Conservation (phyloP, 306 rosid species). For the Canavalia gladiata region DNA sequence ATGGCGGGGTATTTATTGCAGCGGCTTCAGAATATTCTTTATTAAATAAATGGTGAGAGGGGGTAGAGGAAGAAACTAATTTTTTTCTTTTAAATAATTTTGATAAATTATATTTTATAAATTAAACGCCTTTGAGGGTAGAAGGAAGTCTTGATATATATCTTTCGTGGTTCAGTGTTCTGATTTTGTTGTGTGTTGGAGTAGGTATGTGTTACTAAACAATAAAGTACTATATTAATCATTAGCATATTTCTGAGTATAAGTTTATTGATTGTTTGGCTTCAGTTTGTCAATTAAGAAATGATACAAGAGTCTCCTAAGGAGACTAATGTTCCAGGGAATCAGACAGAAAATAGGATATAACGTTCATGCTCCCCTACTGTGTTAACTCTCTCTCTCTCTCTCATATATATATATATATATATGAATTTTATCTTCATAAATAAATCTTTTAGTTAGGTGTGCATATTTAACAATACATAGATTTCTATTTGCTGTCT, state of each 20-base stretch:
- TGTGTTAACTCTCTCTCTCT: too few species aligned
- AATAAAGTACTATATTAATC: slow-evolving; percentile 19
- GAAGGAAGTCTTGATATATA: slow-evolving; percentile 45
- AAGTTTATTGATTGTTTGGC: slow-evolving; percentile 25
- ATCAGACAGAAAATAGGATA: slow-evolving; percentile 4
- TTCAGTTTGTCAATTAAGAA: slow-evolving; percentile 16
- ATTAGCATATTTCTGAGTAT: slow-evolving; percentile 9
- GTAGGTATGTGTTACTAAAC: slow-evolving; percentile 31
- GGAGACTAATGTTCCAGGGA: slow-evolving; percentile 35
- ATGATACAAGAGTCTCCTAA: not conserved
- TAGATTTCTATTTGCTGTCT: not conserved
- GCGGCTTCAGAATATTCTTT: slow-evolving; percentile 55
- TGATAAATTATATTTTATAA: not conserved
- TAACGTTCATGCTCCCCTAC: not conserved
- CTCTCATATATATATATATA: too few species aligned
- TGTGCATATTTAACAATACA: not conserved
- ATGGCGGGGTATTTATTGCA: slow-evolving; percentile 74
- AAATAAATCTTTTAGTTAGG: not conserved
- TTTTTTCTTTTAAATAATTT: slow-evolving; percentile 38
- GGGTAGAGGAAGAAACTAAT: slow-evolving; percentile 46
- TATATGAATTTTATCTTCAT: too few species aligned
- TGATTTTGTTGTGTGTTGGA: slow-evolving; percentile 44
- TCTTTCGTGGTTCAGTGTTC: slow-evolving; percentile 47
- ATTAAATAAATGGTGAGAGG: slow-evolving; percentile 57
- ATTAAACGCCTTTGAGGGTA: slow-evolving; percentile 40